phyloP scores from a whole-genome alignment of 139 green algal genomes.

The Picochlorum sp. region DNA sequence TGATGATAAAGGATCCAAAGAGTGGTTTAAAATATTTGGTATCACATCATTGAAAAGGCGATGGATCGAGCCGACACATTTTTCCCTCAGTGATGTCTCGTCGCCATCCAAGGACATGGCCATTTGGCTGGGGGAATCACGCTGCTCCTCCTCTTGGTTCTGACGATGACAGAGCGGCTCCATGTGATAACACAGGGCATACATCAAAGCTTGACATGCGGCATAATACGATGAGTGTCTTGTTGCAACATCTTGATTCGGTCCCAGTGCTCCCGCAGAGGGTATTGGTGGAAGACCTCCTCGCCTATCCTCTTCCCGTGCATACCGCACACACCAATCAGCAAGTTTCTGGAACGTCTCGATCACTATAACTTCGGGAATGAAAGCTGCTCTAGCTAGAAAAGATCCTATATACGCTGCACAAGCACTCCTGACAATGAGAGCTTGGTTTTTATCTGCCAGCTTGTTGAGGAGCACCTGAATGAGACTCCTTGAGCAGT shows the following conservation, averaged over 20 bases:
- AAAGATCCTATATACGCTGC: constrained; percentile 83
- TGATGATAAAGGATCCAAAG: constrained; percentile 50
- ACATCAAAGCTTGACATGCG: constrained; percentile 70
- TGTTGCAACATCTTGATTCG: constrained; percentile 2
- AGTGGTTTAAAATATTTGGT: constrained; percentile 44
- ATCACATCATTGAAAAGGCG: constrained; percentile 44
- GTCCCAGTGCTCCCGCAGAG: constrained; percentile 4
- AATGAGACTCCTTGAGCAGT: constrained; percentile 42
- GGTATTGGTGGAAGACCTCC: constrained; percentile 31
- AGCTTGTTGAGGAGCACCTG: constrained; percentile 46
- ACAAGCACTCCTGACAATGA: constrained; percentile 55
- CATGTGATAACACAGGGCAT: constrained; percentile 86
- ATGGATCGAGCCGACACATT: constrained; percentile 23
- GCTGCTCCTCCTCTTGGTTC: no score
- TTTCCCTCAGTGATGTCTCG: neutral
- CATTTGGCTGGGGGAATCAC: neutral
- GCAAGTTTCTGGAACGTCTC: constrained; percentile 28
- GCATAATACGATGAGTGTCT: constrained; percentile 56
- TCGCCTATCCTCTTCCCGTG: constrained; percentile 23
- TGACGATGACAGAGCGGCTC: constrained; percentile 29
- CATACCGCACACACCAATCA: constrained; percentile 33
- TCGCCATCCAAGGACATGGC: constrained; percentile 6
- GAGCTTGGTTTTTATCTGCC: constrained; percentile 36
- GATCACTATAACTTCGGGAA: constrained; percentile 47
- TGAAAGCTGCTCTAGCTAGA: constrained; percentile 58